These are phyloP conservation scores for Hemerocallis citrina DNA, from an alignment of 106 monocot genomes.

Conservation along the genomic window DNA sequence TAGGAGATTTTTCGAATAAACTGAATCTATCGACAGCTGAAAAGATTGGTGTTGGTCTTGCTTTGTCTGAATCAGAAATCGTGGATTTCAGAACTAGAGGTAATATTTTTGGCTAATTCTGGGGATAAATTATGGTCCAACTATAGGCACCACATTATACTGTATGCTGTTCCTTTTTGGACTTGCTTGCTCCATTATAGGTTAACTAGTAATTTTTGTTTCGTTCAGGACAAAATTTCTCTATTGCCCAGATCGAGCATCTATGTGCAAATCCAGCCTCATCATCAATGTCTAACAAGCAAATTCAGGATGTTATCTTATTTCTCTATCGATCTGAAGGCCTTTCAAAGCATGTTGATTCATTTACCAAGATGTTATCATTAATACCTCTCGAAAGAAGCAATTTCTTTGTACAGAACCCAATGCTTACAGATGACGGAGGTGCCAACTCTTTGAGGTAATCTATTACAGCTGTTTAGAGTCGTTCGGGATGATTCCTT, in stretches of 20 bases:
- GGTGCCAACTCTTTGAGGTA: constrained; percentile 35
- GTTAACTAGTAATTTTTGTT: too few species aligned
- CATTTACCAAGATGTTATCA: constrained; percentile 63
- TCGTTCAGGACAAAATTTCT: constrained; percentile 62
- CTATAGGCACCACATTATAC: too few species aligned
- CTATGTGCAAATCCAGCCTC: constrained; percentile 36
- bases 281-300: constrained; percentile 18
- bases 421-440: constrained; percentile 26
- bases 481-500: background rate
- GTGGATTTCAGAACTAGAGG: too few species aligned
- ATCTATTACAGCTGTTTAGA: background rate
- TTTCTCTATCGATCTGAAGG: constrained; percentile 61
- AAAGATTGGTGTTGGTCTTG: too few species aligned
- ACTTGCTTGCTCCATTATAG: too few species aligned
- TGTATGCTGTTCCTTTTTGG: too few species aligned
- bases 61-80: too few species aligned
- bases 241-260: constrained; percentile 60
- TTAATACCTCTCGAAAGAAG: constrained; percentile 32
- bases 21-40: too few species aligned
- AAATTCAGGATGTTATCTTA: constrained; percentile 65
- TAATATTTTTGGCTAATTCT: too few species aligned
- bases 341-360: constrained; percentile 58
- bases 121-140: too few species aligned
- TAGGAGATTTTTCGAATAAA: too few species aligned
- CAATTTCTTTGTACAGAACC: constrained; percentile 26